phyloP scores from a whole-genome alignment of 179 eudicot genomes.

The Corrigiola litoralis region DNA sequence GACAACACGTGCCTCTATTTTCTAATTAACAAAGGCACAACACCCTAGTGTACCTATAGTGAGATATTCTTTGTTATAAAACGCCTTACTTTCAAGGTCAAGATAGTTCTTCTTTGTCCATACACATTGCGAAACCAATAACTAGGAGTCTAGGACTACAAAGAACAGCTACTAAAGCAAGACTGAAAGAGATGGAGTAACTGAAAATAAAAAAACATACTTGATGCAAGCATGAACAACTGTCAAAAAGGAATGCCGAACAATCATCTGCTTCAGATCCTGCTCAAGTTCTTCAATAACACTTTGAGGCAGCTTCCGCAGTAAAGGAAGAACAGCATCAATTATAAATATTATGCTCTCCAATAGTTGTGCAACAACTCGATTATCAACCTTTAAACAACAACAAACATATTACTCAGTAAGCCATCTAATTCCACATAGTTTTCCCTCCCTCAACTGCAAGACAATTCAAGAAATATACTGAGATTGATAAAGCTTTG shows the following conservation, averaged over 20 bases:
- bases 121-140: not conserved
- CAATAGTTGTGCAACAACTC: slow-evolving; percentile 65
- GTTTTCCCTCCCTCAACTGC: not conserved
- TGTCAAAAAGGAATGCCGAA: slow-evolving; percentile 93
- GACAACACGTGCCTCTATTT: not conserved
- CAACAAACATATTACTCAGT: slow-evolving; percentile 12
- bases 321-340: slow-evolving; percentile 83
- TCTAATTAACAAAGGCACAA: not conserved
- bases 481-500: not conserved
- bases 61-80: no score
- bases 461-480: not conserved
- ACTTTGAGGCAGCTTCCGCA: slow-evolving; percentile 77
- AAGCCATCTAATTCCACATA: slow-evolving; percentile 3
- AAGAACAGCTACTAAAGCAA: slow-evolving; percentile 1
- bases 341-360: slow-evolving; percentile 84
- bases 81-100: not conserved
- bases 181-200: not conserved
- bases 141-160: not conserved
- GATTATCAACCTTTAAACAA: slow-evolving; percentile 72
- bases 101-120: not conserved
- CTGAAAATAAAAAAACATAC: slow-evolving; percentile 29
- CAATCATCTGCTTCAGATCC: slow-evolving; percentile 95
- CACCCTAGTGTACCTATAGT: not conserved
- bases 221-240: slow-evolving; percentile 98
- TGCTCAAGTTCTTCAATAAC: slow-evolving; percentile 91